Evolutionary conservation across 2,329 filamentous ascomycete genomes (phyloP).

Genomic region (Cladosporium sp.): DNA sequence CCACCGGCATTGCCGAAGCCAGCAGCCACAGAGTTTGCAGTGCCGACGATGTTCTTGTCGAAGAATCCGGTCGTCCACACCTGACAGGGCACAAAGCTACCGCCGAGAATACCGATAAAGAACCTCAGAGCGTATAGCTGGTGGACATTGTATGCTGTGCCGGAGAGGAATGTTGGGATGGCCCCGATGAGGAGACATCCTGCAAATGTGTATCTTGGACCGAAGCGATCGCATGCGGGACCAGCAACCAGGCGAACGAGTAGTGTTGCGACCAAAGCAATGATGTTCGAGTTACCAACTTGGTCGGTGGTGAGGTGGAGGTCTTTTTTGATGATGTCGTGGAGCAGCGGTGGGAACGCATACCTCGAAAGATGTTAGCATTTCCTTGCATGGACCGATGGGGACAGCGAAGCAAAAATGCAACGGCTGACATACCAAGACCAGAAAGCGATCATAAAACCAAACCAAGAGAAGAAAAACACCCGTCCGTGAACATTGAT

Average conservation of each 20-base stretch:
- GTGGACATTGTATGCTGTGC: slow-evolving; percentile 60
- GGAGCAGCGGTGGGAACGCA: slow-evolving; percentile 77
- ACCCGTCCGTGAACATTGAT: slow-evolving; percentile 76
- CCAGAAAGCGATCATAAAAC: slow-evolving; percentile 82
- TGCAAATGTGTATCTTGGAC: slow-evolving; percentile 73
- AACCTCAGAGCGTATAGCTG: slow-evolving; percentile 70
- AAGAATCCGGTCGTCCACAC: slow-evolving; percentile 92
- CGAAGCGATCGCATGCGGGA: slow-evolving; percentile 78
- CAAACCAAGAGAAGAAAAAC: slow-evolving; percentile 84
- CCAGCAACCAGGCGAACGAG: slow-evolving; percentile 72
- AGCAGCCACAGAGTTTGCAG: slow-evolving; percentile 76
- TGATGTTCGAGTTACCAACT: slow-evolving; percentile 84
- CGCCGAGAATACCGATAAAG: slow-evolving; percentile 74
- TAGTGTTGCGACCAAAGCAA: slow-evolving; percentile 68
- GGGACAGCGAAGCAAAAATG: not conserved
- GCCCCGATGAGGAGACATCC: slow-evolving; percentile 69
- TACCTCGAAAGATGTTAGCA: slow-evolving; percentile 50
- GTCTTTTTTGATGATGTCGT: slow-evolving; percentile 73
- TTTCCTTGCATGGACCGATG: not conserved
- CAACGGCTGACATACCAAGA: slow-evolving; percentile 51
- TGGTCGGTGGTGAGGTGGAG: slow-evolving; percentile 63
- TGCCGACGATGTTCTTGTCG: slow-evolving; percentile 86
- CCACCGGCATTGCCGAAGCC: slow-evolving; percentile 85
- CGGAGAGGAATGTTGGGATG: slow-evolving; percentile 75
- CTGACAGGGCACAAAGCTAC: slow-evolving; percentile 76